phyloP scores from a whole-genome alignment of 2,329 filamentous ascomycete species.

The Trichoderma sp. region DNA sequence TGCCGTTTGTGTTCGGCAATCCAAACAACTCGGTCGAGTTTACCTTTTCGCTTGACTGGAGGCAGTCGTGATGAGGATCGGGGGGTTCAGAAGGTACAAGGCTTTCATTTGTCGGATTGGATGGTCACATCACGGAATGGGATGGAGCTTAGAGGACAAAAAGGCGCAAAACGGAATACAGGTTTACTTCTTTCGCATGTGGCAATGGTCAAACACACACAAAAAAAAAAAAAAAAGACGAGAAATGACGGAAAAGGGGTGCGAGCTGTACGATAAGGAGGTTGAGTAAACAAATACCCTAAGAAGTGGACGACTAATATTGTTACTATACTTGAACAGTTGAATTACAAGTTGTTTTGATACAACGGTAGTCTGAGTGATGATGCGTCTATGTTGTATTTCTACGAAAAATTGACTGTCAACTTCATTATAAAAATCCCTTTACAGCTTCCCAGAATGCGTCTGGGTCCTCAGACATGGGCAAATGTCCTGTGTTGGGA shows the following conservation, averaged over 20 bases:
- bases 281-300: slow-evolving; percentile 19
- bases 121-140: neutral
- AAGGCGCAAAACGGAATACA: neutral
- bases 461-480: slow-evolving; percentile 75
- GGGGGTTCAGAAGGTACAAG: neutral
- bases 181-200: neutral
- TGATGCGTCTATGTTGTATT: neutral
- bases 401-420: neutral
- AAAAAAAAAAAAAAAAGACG: neutral
- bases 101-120: neutral
- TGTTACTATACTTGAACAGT: neutral
- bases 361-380: neutral
- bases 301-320: slow-evolving; percentile 1
- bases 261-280: neutral
- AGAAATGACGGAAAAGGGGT: neutral
- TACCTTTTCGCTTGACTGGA: slow-evolving; percentile 31
- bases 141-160: neutral
- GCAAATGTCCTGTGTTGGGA: slow-evolving; percentile 73
- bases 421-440: slow-evolving; percentile 52
- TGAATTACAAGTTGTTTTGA: neutral
- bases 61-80: slow-evolving; percentile 6
- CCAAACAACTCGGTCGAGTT: slow-evolving; percentile 32
- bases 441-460: slow-evolving; percentile 67
- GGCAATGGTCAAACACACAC: neutral
- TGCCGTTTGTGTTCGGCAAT: slow-evolving; percentile 33